Conservation (phyloP, 2,329 filamentous ascomycete species). For the Arthrobotrys pseudoclavata region DNA sequence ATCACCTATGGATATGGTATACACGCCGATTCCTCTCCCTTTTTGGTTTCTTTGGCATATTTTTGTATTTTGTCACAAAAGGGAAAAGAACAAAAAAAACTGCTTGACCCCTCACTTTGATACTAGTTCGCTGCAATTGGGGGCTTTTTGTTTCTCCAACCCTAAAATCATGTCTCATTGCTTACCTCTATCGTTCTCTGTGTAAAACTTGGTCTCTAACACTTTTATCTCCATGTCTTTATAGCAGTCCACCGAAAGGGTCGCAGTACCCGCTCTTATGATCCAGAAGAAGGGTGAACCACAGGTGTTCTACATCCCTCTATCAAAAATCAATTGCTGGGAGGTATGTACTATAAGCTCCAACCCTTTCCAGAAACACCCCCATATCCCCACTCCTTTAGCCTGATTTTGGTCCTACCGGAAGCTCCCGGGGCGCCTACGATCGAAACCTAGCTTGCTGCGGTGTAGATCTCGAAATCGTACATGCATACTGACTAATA, state of each 20-base stretch:
- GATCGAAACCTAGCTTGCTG: constrained; percentile 14
- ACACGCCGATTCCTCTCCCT: constrained; percentile 5
- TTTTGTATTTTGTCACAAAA: constrained; percentile 8
- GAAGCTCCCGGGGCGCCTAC: constrained; percentile 56
- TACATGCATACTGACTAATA: constrained; percentile 39
- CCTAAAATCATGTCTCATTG: constrained; percentile 40
- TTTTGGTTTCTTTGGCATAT: constrained; percentile 4
- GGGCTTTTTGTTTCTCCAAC: not conserved
- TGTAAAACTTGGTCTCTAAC: constrained; percentile 27
- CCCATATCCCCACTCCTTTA: constrained; percentile 30
- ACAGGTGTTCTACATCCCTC: constrained; percentile 56
- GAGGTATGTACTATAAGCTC: constrained; percentile 59
- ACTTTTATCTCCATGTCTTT: constrained; percentile 20
- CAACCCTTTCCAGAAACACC: not conserved
- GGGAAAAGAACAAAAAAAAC: not conserved
- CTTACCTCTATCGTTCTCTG: constrained; percentile 23
- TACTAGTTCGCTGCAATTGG: not conserved
- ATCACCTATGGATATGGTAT: constrained; percentile 53
- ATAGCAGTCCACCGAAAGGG: constrained; percentile 53
- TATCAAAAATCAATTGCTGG: constrained; percentile 61
- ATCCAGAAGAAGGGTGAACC: constrained; percentile 61
- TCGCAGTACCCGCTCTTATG: constrained; percentile 47
- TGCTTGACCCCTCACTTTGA: constrained; percentile 4
- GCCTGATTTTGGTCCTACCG: constrained; percentile 55
- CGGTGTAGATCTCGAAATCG: constrained; percentile 49